phyloP scores from a whole-genome alignment of 345 rosid genomes.

The Ceriops zippeliana region DNA sequence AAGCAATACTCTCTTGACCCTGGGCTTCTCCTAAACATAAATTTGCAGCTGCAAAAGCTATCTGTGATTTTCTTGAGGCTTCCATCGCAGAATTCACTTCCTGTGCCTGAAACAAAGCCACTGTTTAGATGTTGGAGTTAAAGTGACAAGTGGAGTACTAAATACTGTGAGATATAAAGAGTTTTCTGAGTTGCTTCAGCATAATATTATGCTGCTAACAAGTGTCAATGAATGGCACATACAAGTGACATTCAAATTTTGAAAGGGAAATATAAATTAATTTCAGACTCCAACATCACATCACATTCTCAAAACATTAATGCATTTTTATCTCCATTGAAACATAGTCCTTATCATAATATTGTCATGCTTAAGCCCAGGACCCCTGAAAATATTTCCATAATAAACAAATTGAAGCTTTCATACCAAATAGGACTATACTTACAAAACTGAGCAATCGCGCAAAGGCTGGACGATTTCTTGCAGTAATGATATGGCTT shows the following conservation, averaged over 20 bases:
- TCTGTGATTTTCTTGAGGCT: slow-evolving; percentile 83
- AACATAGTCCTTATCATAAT: neutral
- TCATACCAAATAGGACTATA: slow-evolving; percentile 14
- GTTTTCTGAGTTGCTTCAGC: too few species aligned
- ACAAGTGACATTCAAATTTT: too few species aligned
- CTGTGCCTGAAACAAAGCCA: slow-evolving; percentile 55
- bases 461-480: slow-evolving; percentile 48
- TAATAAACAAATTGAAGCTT: neutral
- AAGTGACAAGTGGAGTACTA: neutral
- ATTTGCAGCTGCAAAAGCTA: slow-evolving; percentile 61
- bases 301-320: too few species aligned
- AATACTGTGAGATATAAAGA: neutral
- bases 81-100: slow-evolving; percentile 85
- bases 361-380: neutral
- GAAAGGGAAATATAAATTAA: too few species aligned
- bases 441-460: slow-evolving; percentile 86
- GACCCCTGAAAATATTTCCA: neutral
- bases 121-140: neutral
- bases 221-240: too few species aligned
- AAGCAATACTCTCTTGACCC: slow-evolving; percentile 51
- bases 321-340: neutral
- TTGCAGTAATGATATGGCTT: slow-evolving; percentile 60
- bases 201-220: too few species aligned
- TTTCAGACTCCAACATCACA: too few species aligned
- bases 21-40: slow-evolving; percentile 48